Evolutionary conservation across 2,329 filamentous ascomycete species (phyloP).

Genomic region (Corinectria fuckeliana): DNA sequence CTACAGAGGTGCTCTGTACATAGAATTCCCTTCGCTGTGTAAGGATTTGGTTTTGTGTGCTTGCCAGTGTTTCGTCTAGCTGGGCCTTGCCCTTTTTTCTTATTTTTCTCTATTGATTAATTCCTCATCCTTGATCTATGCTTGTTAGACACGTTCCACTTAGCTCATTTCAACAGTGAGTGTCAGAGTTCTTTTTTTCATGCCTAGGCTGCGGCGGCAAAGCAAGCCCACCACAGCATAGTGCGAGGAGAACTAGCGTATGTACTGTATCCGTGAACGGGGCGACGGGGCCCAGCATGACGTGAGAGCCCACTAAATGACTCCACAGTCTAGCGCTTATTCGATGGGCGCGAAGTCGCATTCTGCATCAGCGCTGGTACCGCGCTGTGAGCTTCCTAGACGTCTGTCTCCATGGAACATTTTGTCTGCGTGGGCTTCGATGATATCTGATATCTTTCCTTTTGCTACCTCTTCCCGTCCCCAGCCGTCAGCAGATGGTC

Average conservation of each 20-base stretch:
- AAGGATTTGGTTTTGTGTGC: not conserved
- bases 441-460: not conserved
- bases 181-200: not conserved
- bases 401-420: not conserved
- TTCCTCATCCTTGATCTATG: not conserved
- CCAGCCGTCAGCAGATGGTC: not conserved
- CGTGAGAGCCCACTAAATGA: conserved; percentile 10
- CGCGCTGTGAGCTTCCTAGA: not conserved
- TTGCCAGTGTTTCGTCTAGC: not conserved
- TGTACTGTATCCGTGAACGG: not conserved
- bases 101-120: not conserved
- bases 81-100: not conserved
- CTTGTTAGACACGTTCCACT: not conserved
- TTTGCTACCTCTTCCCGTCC: not conserved
- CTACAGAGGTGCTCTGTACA: not conserved
- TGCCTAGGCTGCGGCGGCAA: not conserved
- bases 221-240: not conserved
- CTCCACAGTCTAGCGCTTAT: conserved; percentile 4
- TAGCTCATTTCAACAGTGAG: not conserved
- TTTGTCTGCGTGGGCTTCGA: not conserved
- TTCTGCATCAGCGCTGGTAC: not conserved
- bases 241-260: not conserved
- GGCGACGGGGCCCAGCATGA: not conserved
- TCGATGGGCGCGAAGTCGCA: not conserved
- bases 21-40: not conserved